Evolutionary conservation across 1,284 basidiomycete species (phyloP), one percentile per base, ranked within the genome.

Genomic region (Cryptococcus jaspeensis): DNA sequence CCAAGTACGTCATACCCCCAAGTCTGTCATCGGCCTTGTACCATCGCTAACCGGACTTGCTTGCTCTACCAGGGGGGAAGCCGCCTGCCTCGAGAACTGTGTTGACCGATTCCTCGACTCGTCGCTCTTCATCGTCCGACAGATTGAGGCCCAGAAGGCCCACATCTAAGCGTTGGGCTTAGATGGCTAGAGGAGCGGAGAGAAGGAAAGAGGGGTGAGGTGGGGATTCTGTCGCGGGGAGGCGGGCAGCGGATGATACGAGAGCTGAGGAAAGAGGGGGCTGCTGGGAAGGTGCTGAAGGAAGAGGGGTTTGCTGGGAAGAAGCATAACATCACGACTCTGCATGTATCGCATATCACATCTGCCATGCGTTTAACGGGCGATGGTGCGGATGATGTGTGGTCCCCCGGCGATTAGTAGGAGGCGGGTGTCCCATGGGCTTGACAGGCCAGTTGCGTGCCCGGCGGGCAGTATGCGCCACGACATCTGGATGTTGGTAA

Each of bases 101-200:
- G 93, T 96, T 46, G 91, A 92, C 64, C 84, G 94, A 56, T 98
- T 97, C 81, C 81, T 97, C 65, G 94, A 98, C 79, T 87, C 90
- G n/a, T 91, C 87, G 67, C 78, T 93, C 50, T 91, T 84, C 79
- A 84, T 95, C 79, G 86, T 97, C 62, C 86, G 86, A 71, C 84
- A 86, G 73, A 84, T 98, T 55, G 88, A 94, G 75, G 51, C 67
- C 57, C 75, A 78, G 56, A 69, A 71, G 59, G 69, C 76, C 56
- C 70, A 72, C 50, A 25, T 68, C 36, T 64, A 63, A 58, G 40
- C 32, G 36, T 4, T 9, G 9, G 28, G 28, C 28, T 32, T 32
- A 9, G 9, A 9, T 32, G 28, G 28, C 25, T 39, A 42, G 23
- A 20, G n/a, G 28, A 9, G 28, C 28, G 28, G 28, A 9, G 28